Evolutionary conservation across 192 early-diverging fungal genomes (phyloP).

Genomic region (Coemansia interrupta): DNA sequence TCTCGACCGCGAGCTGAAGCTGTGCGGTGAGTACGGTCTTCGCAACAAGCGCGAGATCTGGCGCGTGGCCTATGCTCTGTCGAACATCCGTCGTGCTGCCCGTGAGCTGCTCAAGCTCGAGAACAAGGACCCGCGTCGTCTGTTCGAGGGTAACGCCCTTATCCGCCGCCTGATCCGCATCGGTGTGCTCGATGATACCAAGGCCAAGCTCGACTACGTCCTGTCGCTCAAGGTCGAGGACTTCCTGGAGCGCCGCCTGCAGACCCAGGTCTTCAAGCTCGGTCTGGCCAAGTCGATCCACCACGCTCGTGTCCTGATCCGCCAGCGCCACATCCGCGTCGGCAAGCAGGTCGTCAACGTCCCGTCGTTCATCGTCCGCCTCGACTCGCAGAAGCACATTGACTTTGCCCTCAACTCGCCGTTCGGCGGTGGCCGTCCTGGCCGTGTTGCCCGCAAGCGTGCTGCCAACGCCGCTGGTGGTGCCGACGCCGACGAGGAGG

Average conservation of each 20-base stretch:
- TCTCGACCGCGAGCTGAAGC: slow-evolving; percentile 91
- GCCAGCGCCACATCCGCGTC: slow-evolving; percentile 96
- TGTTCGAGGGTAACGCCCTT: slow-evolving; percentile 99
- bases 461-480: slow-evolving; percentile 64
- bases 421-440: slow-evolving; percentile 96
- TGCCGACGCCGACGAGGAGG: slow-evolving; percentile 65
- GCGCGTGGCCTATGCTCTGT: slow-evolving; percentile 93
- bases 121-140: slow-evolving; percentile 93
- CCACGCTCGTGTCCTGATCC: slow-evolving; percentile 98
- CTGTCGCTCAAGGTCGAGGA: slow-evolving; percentile 96
- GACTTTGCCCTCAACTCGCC: slow-evolving; percentile 84
- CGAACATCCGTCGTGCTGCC: slow-evolving; percentile 99
- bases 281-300: slow-evolving; percentile 98
- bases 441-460: slow-evolving; percentile 96
- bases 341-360: slow-evolving; percentile 98
- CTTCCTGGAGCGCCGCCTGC: slow-evolving; percentile 97
- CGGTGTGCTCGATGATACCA: slow-evolving; percentile 95
- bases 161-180: slow-evolving; percentile 98
- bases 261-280: slow-evolving; percentile 99
- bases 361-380: slow-evolving; percentile 92
- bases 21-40: slow-evolving; percentile 96
- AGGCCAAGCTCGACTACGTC: slow-evolving; percentile 99
- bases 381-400: slow-evolving; percentile 76
- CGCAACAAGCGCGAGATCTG: slow-evolving; percentile 99
- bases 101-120: slow-evolving; percentile 98